Conservation (phyloP, 78 protist species). For the Andalucia godoyi region DNA sequence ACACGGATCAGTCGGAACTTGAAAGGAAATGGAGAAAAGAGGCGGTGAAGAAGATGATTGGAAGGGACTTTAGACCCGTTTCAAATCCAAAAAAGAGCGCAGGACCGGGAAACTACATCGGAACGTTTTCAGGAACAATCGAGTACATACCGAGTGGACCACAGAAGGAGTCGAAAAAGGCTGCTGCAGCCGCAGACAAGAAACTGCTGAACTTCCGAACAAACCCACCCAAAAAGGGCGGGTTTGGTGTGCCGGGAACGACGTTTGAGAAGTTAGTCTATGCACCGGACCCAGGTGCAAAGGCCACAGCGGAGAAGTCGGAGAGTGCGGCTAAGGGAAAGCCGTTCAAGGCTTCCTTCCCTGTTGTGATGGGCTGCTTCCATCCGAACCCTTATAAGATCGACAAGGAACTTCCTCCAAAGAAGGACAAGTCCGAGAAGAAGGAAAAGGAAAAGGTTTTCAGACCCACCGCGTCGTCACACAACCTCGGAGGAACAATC, state of each 20-base stretch:
- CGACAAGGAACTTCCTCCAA: too few species aligned
- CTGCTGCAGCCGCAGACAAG: neutral
- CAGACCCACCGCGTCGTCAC: too few species aligned
- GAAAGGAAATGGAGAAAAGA: neutral
- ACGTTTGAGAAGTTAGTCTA: too few species aligned
- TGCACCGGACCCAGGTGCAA: too few species aligned
- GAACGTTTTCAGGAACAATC: neutral
- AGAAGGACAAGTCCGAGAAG: too few species aligned
- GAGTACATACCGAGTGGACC: neutral
- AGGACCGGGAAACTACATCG: conserved; percentile 4
- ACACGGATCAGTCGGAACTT: neutral
- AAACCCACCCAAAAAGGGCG: conserved; percentile 1
- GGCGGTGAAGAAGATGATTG: neutral
- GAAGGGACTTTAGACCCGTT: neutral
- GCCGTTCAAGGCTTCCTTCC: too few species aligned
- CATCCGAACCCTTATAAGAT: too few species aligned
- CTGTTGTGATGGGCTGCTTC: too few species aligned
- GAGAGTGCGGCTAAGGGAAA: too few species aligned
- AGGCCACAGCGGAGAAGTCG: too few species aligned
- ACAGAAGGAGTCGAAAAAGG: neutral
- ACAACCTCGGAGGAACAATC: too few species aligned
- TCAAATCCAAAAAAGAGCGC: neutral
- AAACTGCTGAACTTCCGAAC: neutral
- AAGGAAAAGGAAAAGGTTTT: too few species aligned
- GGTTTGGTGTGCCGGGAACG: conserved; percentile 7